phyloP scores from a whole-genome alignment of 176 grass and related monocot species.

The Carex scoparia region DNA sequence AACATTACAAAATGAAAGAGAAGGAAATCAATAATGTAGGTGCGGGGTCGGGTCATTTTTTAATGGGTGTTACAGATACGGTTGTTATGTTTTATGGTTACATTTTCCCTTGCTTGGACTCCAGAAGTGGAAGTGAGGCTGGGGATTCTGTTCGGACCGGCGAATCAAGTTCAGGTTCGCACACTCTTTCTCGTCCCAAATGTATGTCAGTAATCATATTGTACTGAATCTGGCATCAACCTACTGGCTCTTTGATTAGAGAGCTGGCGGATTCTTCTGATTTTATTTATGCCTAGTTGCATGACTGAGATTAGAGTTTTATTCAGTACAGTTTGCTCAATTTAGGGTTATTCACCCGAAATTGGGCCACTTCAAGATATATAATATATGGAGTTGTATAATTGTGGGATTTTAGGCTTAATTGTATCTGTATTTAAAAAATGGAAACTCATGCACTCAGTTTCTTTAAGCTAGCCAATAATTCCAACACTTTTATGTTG shows the following conservation, averaged over 20 bases:
- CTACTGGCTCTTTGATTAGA: neutral
- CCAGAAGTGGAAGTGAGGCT: slow-evolving; percentile 49
- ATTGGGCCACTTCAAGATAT: neutral
- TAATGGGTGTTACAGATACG: slow-evolving; percentile 41
- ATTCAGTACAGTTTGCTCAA: neutral
- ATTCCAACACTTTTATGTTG: neutral
- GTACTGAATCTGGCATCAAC: slow-evolving; percentile 8
- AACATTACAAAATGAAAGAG: slow-evolving; percentile 30
- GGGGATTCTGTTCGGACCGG: slow-evolving; percentile 54
- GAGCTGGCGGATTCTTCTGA: neutral
- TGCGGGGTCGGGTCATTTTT: slow-evolving; percentile 26
- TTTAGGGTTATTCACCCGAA: neutral
- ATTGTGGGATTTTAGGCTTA: neutral
- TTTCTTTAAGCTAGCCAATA: neutral
- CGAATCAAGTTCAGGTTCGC: slow-evolving; percentile 52
- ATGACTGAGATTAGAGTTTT: neutral
- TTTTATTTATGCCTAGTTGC: neutral
- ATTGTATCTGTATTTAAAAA: neutral
- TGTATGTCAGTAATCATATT: neutral
- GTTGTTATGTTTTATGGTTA: slow-evolving; percentile 63
- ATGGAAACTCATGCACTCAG: neutral
- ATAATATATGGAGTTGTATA: neutral
- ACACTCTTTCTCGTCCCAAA: neutral
- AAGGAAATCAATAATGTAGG: slow-evolving; percentile 15
- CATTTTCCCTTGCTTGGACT: slow-evolving; percentile 64